A percentile compares a stretch with the other conserved stretches of the same genome.
These are phyloP conservation scores for Lachnellula cervina DNA, from an alignment of 2,329 filamentous ascomycete genomes.

Conservation along the genomic window DNA sequence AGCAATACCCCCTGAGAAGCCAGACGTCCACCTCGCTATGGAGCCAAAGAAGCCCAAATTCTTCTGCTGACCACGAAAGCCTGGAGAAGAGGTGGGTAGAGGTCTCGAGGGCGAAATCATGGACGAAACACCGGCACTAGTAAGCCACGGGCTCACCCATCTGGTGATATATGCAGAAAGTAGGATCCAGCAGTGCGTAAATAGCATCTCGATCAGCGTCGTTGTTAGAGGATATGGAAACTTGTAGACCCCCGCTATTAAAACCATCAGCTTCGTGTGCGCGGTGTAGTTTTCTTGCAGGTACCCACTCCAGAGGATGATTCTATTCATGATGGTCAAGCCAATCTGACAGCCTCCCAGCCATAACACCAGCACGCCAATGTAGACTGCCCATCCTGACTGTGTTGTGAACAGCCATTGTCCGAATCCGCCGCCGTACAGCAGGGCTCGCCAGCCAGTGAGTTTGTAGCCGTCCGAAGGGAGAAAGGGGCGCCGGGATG, in stretches of 20 bases:
- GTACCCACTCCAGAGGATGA: conserved; percentile 42
- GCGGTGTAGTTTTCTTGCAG: conserved; percentile 27
- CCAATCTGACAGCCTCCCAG: conserved; percentile 43
- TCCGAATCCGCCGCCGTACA: conserved; percentile 41
- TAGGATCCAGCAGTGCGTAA: conserved; percentile 44
- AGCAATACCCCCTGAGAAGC: conserved; percentile 41
- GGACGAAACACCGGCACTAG: conserved; percentile 34
- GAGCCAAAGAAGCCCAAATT: conserved; percentile 26
- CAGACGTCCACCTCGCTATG: conserved; percentile 26
- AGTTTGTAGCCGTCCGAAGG: conserved; percentile 22
- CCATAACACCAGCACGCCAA: conserved; percentile 44
- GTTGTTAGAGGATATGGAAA: conserved; percentile 49
- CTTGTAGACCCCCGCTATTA: conserved; percentile 42
- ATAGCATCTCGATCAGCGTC: conserved; percentile 45
- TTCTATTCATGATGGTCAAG: conserved; percentile 45
- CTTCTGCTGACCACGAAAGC: conserved; percentile 27
- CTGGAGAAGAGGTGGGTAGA: conserved; percentile 28
- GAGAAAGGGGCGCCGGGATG: conserved; percentile 31
- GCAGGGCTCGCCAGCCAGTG: conserved; percentile 31
- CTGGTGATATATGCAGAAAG: conserved; percentile 44
- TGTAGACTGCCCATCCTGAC: conserved; percentile 43
- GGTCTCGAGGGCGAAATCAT: conserved; percentile 42
- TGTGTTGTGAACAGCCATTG: conserved; percentile 43
- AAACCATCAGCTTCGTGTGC: conserved; percentile 27
- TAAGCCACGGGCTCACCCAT: conserved; percentile 37